These are phyloP conservation scores for Citrullus amarus DNA, from an alignment of 306 rosid species.

Conservation along the genomic window DNA sequence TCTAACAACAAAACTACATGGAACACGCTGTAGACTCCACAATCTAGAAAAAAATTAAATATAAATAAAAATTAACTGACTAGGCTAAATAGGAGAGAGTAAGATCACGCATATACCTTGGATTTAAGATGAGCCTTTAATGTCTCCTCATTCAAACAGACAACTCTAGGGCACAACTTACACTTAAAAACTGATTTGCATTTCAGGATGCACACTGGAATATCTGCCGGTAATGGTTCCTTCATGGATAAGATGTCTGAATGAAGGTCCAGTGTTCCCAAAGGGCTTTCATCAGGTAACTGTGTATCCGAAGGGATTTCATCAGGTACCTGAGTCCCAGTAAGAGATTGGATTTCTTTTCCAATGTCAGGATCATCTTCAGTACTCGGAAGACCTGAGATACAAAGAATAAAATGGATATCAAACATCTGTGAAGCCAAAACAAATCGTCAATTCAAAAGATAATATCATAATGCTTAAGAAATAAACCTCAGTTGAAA, in stretches of 20 bases:
- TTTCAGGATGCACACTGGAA: slow-evolving; percentile 34
- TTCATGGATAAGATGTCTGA: slow-evolving; percentile 17
- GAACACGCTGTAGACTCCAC: neutral
- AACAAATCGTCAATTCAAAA: neutral
- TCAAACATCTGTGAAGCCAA: slow-evolving; percentile 10
- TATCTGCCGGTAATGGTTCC: slow-evolving; percentile 22
- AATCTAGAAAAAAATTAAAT: neutral
- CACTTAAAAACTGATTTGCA: slow-evolving; percentile 80
- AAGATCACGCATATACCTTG: slow-evolving; percentile 29
- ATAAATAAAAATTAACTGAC: neutral
- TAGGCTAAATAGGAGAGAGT: neutral
- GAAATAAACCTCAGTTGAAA: neutral
- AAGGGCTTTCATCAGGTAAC: slow-evolving; percentile 21
- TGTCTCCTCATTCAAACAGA: slow-evolving; percentile 70
- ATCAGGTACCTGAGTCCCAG: slow-evolving; percentile 17
- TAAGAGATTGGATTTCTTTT: slow-evolving; percentile 19
- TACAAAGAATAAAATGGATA: neutral
- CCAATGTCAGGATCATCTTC: slow-evolving; percentile 42
- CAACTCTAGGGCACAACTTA: slow-evolving; percentile 75
- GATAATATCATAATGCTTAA: neutral
- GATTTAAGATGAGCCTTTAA: slow-evolving; percentile 75
- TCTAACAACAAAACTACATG: neutral
- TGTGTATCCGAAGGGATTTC: slow-evolving; percentile 16
- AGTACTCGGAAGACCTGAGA: slow-evolving; percentile 32
- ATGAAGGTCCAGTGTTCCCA: slow-evolving; percentile 15